Evolutionary conservation across 176 grass and related monocot species (phyloP), one percentile per base, ranked within the genome.

Genomic region (Aegilops longissima): DNA sequence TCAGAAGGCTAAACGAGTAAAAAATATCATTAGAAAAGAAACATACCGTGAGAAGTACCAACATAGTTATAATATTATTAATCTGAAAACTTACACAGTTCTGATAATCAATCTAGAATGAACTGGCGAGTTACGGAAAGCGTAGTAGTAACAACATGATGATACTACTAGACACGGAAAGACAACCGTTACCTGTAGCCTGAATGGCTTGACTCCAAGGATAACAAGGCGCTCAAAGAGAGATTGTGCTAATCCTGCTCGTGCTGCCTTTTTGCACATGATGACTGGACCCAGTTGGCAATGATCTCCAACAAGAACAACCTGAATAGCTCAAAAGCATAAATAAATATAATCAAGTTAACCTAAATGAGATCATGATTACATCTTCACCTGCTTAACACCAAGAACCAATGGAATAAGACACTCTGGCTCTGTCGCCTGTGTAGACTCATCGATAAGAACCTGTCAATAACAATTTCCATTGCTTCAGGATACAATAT

Each of bases 201-300:
- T 94, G 89, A 99, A 99, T 80, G 97, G 97, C 83, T 99, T 99
- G 65, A 96, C 90, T 70, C 94, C 97, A 87, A 99, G 94, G 63
- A 97, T 92, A 82, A 99, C 94, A 81, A 99, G 97, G 21, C 97
- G 92, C 72, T 99, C 97, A 87, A 99, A 99, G 29, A 99, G 89
- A 75, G 97, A 99, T 83, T 94, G 94, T 44, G 97, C 97, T 79
- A 99, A 82, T 25, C 97, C 94, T 70, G 97, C 97, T 74, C 97
- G 94, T 30, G 97, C 97, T 61, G 97, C 97, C 80, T 95, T 99
- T 94, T 99, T 99, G 90, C 97, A 99, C 97, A 99, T 99, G 65
- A 97, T 99, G 38, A 99, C 97, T 62, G 97, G 97, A 61, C 97
- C 97, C 33, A 99, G 81, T 87, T 99, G 97, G 70, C 97, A 97